phyloP scores from a whole-genome alignment of 2,329 filamentous ascomycete genomes.

The Epichloe bromicola region DNA sequence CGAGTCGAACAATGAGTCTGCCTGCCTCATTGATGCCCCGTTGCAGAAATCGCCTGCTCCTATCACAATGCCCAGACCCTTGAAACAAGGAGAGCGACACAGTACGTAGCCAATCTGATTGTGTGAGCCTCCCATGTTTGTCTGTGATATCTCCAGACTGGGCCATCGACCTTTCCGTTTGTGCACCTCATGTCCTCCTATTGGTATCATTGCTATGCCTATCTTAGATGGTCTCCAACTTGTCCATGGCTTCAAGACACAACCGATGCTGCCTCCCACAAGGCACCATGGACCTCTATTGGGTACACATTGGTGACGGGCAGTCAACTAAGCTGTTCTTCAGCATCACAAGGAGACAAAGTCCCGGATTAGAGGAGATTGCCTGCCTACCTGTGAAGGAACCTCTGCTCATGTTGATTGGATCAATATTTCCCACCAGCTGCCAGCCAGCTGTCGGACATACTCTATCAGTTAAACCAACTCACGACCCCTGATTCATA shows the following conservation, averaged over 20 bases:
- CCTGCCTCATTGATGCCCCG: not conserved
- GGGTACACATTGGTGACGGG: not conserved
- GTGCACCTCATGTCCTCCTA: not conserved
- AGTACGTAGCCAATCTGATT: not conserved
- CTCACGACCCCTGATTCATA: constrained; percentile 1
- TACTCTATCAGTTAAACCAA: not conserved
- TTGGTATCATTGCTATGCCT: not conserved
- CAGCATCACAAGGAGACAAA: not conserved
- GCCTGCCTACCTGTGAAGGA: not conserved
- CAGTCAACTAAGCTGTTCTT: not conserved
- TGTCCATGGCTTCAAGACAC: not conserved
- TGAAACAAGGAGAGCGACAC: constrained; percentile 3
- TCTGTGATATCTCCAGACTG: not conserved
- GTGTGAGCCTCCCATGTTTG: constrained; percentile 3
- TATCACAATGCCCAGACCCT: not conserved
- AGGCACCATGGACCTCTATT: not conserved
- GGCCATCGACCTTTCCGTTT: not conserved
- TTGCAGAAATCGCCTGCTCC: not conserved
- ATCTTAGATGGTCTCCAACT: not conserved
- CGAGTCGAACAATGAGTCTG: not conserved
- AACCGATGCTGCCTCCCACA: not conserved
- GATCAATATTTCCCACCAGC: not conserved
- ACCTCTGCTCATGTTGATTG: not conserved
- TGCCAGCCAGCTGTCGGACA: constrained; percentile 6
- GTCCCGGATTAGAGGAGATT: not conserved